Percentiles rank a stretch among this genome's conserved stretches.
Evolutionary conservation across 148 eudicot genomes (phyloP).

Genomic region (Chenopodium album): DNA sequence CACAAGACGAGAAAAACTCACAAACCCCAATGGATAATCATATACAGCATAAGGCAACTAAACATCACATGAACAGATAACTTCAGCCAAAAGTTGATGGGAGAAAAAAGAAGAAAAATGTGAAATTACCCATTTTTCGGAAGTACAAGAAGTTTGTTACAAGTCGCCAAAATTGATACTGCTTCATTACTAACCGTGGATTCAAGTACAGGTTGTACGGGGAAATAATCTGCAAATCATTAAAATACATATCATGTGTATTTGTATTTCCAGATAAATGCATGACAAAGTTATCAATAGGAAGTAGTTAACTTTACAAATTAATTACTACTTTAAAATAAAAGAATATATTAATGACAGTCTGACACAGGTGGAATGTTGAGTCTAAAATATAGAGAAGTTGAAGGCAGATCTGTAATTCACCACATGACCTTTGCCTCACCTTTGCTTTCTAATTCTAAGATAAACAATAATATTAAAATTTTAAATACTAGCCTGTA

Average conservation of each 20-base stretch:
- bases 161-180: slow-evolving; percentile 92
- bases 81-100: background rate
- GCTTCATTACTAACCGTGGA: slow-evolving; percentile 85
- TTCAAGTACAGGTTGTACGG: slow-evolving; percentile 84
- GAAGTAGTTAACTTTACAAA: background rate
- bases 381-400: background rate
- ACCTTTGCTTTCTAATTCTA: background rate
- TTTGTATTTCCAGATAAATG: background rate
- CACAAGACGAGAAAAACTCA: background rate
- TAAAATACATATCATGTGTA: slow-evolving; percentile 1
- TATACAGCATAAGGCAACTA: background rate
- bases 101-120: slow-evolving; percentile 12
- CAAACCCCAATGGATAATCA: background rate
- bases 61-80: background rate
- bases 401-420: background rate
- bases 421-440: background rate
- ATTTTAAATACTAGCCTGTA: background rate
- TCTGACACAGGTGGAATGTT: no score
- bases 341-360: background rate
- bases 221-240: slow-evolving; percentile 76
- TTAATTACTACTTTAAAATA: background rate
- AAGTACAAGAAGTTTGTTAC: slow-evolving; percentile 91
- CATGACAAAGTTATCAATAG: background rate
- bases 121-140: slow-evolving; percentile 85
- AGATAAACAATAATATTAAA: background rate